These are phyloP conservation scores for Teunomyces cretensis DNA, from an alignment of 805 yeast genomes.

Conservation along the genomic window DNA sequence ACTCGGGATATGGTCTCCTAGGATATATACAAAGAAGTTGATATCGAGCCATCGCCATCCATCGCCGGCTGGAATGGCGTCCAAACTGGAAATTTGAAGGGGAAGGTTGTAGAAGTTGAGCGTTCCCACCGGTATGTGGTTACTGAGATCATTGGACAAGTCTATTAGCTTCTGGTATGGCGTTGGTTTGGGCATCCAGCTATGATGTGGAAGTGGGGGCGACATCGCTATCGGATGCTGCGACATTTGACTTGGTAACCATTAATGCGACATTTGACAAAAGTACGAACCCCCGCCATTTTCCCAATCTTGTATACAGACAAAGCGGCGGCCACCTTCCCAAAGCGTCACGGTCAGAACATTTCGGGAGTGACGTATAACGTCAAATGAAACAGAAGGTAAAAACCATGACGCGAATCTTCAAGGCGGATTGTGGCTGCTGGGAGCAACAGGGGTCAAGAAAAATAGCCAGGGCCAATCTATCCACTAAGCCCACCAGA, in stretches of 20 bases:
- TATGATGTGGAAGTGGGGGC: neutral
- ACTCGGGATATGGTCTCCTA: conserved; percentile 17
- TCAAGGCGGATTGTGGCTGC: too few relatives aligned
- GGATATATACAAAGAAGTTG: conserved; percentile 33
- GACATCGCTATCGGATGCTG: neutral
- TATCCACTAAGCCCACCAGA: neutral
- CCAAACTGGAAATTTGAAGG: conserved; percentile 27
- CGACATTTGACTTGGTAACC: neutral
- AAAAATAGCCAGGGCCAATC: neutral
- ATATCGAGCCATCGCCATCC: conserved; percentile 59
- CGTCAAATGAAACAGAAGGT: too few relatives aligned
- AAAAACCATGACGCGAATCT: too few relatives aligned
- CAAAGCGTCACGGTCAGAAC: too few relatives aligned
- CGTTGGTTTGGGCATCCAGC: neutral
- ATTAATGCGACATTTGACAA: conserved; percentile 3
- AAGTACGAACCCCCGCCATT: too few relatives aligned
- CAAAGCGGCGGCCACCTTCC: neutral
- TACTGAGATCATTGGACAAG: conserved; percentile 40
- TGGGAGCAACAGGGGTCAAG: too few relatives aligned
- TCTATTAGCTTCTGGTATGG: conserved; percentile 12
- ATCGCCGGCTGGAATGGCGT: conserved; percentile 27
- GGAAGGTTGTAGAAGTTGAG: conserved; percentile 47
- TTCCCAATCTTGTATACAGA: too few relatives aligned
- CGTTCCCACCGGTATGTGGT: conserved; percentile 49
- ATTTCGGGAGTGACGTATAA: too few relatives aligned